These are phyloP conservation scores for Rhodocollybia butyracea DNA, from an alignment of 768 basidiomycete genomes.

Conservation along the genomic window DNA sequence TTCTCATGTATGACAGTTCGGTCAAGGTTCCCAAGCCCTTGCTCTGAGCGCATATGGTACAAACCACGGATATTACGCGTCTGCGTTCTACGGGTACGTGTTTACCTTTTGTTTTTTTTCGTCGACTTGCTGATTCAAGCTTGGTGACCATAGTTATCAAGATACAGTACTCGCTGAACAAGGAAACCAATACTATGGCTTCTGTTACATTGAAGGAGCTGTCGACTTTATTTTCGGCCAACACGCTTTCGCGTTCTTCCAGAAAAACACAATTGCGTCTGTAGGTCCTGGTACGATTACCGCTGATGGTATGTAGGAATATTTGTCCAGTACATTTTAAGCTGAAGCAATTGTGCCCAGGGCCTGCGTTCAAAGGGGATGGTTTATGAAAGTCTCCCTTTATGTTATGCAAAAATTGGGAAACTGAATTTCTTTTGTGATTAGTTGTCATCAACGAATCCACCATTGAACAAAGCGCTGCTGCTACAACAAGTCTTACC, in stretches of 20 bases:
- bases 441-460: neutral
- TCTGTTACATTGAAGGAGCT: constrained; percentile 22
- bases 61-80: constrained; percentile 23
- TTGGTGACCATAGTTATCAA: constrained; percentile 9
- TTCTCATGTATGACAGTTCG: constrained; percentile 15
- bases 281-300: constrained; percentile 21
- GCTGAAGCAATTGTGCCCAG: too few species aligned
- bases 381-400: too few species aligned
- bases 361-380: too few species aligned
- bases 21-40: constrained; percentile 22
- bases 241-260: constrained; percentile 18
- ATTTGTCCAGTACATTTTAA: neutral
- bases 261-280: constrained; percentile 23
- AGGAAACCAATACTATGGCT: constrained; percentile 19
- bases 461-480: too few species aligned
- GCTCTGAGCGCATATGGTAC: constrained; percentile 25
- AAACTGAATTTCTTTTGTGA: neutral
- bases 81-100: constrained; percentile 17
- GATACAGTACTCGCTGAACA: constrained; percentile 19
- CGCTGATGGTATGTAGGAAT: constrained; percentile 19
- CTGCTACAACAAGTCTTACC: too few species aligned
- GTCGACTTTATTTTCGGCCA: constrained; percentile 23
- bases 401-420: too few species aligned
- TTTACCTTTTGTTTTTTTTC: too few species aligned
- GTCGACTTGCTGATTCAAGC: too few species aligned